Conservation (phyloP, 495 filamentous ascomycete genomes). For the Extremus antarcticus region DNA sequence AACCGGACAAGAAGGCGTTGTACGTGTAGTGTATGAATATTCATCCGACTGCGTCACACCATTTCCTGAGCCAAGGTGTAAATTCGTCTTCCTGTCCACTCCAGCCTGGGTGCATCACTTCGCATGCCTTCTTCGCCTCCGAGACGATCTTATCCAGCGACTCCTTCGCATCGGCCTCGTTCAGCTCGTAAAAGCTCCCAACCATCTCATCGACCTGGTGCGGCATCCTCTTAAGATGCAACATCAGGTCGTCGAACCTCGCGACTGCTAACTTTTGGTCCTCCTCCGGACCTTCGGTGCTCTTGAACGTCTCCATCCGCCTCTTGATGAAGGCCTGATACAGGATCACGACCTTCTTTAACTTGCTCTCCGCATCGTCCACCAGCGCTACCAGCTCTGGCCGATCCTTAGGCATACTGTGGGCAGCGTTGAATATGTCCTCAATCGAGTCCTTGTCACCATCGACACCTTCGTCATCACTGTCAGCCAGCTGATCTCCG, state of each 20-base stretch:
- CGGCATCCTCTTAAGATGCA: constrained; percentile 33
- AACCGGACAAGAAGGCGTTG: no score
- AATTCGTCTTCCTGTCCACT: constrained; percentile 28
- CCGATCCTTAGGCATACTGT: constrained; percentile 44
- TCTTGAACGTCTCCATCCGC: constrained; percentile 41
- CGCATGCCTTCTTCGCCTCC: constrained; percentile 20
- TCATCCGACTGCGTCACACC: constrained; percentile 12
- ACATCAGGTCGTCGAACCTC: constrained; percentile 32
- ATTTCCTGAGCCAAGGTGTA: constrained; percentile 29
- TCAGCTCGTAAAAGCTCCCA: constrained; percentile 41
- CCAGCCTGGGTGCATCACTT: constrained; percentile 22
- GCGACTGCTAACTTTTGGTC: not conserved
- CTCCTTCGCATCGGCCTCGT: constrained; percentile 27
- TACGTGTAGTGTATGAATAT: not conserved
- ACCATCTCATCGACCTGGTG: constrained; percentile 39
- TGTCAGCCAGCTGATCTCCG: constrained; percentile 31
- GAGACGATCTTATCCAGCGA: constrained; percentile 19
- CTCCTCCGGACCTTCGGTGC: not conserved
- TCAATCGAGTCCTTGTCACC: constrained; percentile 32
- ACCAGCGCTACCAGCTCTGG: constrained; percentile 45
- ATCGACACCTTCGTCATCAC: constrained; percentile 37
- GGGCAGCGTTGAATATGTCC: constrained; percentile 43
- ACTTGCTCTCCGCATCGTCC: constrained; percentile 43
- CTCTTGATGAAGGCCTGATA: constrained; percentile 53
- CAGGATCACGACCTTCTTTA: constrained; percentile 47